Conservation (phyloP, 495 filamentous ascomycete genomes). For the Xylaria flabelliformis region DNA sequence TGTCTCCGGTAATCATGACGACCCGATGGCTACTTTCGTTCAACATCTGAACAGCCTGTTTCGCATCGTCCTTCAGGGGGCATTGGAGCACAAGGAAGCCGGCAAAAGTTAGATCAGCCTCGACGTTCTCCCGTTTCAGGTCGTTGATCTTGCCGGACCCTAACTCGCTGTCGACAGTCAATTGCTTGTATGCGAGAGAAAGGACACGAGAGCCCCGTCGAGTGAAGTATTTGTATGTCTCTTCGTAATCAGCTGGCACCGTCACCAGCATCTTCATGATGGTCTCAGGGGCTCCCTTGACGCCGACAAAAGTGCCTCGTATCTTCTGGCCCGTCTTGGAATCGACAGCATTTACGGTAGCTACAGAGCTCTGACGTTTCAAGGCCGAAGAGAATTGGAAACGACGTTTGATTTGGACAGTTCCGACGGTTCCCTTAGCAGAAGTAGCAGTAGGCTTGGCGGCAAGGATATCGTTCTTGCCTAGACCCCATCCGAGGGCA, state of each 20-base stretch:
- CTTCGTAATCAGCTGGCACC: slow-evolving; percentile 88
- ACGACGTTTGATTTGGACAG: slow-evolving; percentile 90
- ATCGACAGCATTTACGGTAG: slow-evolving; percentile 73
- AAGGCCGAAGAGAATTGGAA: slow-evolving; percentile 98
- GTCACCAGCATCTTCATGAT: slow-evolving; percentile 89
- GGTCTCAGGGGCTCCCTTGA: slow-evolving; percentile 97
- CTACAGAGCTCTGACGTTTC: slow-evolving; percentile 94
- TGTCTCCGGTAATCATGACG: slow-evolving; percentile 99
- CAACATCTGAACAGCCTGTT: slow-evolving; percentile 91
- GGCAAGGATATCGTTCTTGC: slow-evolving; percentile 81
- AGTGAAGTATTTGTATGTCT: slow-evolving; percentile 98
- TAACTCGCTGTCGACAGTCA: slow-evolving; percentile 79
- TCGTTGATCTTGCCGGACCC: slow-evolving; percentile 87
- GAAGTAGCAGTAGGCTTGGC: slow-evolving; percentile 55
- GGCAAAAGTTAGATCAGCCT: slow-evolving; percentile 83
- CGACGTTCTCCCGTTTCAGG: slow-evolving; percentile 88
- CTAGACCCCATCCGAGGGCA: slow-evolving; percentile 89
- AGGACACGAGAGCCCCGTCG: slow-evolving; percentile 92
- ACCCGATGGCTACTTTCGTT: slow-evolving; percentile 98
- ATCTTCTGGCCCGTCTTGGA: slow-evolving; percentile 72
- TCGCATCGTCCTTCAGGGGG: slow-evolving; percentile 95
- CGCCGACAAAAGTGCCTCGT: slow-evolving; percentile 85
- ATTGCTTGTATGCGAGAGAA: slow-evolving; percentile 90
- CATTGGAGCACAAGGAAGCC: slow-evolving; percentile 96
- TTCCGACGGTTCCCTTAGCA: slow-evolving; percentile 51